Conservation (phyloP, 345 rosid genomes). For the Physaria fendleri region DNA sequence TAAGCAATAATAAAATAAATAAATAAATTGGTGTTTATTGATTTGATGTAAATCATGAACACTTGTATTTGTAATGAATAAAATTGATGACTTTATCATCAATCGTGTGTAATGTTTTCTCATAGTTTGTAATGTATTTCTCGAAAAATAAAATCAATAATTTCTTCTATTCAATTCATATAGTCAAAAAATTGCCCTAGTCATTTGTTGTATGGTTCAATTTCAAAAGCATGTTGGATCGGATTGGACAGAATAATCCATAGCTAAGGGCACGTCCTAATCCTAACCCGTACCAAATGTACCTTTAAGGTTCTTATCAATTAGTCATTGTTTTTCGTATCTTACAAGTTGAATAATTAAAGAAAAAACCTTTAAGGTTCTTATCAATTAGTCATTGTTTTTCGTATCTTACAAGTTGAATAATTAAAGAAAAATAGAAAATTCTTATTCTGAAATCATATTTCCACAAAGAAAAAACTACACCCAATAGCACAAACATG, state of each 20-base stretch:
- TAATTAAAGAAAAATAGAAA: neutral
- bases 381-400: neutral
- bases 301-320: neutral
- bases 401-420: neutral
- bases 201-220: no score
- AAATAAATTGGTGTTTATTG: neutral
- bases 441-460: neutral
- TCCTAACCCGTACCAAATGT: neutral
- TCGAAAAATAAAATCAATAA: neutral
- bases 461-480: neutral
- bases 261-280: neutral
- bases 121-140: neutral
- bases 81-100: neutral
- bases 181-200: no score
- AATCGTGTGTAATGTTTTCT: slow-evolving; percentile 10
- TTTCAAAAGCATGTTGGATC: no score
- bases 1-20: neutral
- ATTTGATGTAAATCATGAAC: neutral
- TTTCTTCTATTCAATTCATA: no score
- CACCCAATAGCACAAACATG: no score
- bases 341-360: neutral
- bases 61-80: neutral
- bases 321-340: neutral
- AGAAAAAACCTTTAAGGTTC: no score
- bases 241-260: no score